Evolutionary conservation across 2,329 filamentous ascomycete species (phyloP), one percentile per base, ranked within the genome.

Genomic region (Aspergillus costaricaensis): DNA sequence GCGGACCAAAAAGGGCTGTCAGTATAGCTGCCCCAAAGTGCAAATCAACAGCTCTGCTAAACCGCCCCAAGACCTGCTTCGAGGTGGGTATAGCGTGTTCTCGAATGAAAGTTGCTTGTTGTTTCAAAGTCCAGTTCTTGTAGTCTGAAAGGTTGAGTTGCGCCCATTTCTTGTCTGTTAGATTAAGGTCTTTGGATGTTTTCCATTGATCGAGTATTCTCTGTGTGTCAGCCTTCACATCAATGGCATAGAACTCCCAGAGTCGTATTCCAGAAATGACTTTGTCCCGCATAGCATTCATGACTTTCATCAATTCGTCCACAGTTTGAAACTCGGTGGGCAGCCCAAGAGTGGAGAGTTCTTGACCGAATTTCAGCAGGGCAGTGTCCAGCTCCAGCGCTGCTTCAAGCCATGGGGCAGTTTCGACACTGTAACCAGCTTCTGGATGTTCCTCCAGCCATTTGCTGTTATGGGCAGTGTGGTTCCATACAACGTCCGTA

Each of bases 401-500:
- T 47, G 85, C 77, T 67, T 84, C 80, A 41, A 89, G 75, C 82
- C 86, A 87, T 9, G 95, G 95, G 0, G 95, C 93, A 0, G 94
- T 98, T 43, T 88, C 88, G 65, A 96, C 82, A 74, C 96, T 99
- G 83, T 99, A 99, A 15, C 95, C 95, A 48, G 92, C 90, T 69
- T 99, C 95, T 0, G 96, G 95, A 72, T 99, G 94, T 62, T 96
- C 90, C 72, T 96, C 84, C 10, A 99, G 84, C 95, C 95, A 99
- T 69, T 89, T 86, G 77, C 91, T 96, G 78, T 98, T 98, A 80
- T 97, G 86, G 6, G 95, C 94, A 4, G 95, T 99, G 79, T 99
- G 95, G 72, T 99, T 99, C 82, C 95, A 92, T 48, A 99, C 96
- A 63, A 99, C 94, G 74, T 99, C 95, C 1, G 94, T 97, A 79